Evolutionary conservation across 148 eudicot genomes (phyloP), one percentile per base, ranked within the genome.

Genomic region (Camellia granthamiana): DNA sequence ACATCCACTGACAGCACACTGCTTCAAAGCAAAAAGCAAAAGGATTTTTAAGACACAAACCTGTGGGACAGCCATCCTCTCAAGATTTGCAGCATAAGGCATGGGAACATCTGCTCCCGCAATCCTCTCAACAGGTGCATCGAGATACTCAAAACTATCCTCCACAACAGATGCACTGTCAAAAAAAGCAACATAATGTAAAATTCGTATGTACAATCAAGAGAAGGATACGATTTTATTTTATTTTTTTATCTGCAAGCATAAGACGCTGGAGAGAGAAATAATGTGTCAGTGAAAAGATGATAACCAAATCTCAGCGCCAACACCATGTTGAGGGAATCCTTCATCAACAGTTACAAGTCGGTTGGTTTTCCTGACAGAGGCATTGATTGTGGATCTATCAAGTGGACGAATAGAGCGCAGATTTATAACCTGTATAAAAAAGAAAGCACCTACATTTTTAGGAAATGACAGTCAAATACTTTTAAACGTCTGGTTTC

Each of bases 41-140:
- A 6, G 21, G 42, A 54, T 3, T 51, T 41, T 64, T 16, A 10
- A 63, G 18, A 51, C 56, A 80, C 88, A 69, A 77, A 95, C 98
- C 97, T 95, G 98, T 38, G 98, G 97, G 70, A 93, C 89, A 63
- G 99, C 99, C 92, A 93, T 43, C 84, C 89, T 95, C 88, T 95
- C 99, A 47, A 95, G 88, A 83, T 95, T 93, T 63, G 97, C 94
- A 46, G 98, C 96, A 75, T 95, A 95, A 21, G 98, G 97, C 93
- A 90, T 95, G 21, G 97, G 97, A 78, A 93, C 89, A 76, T 95
- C 98, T 72, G 98, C 94, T n/a, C 94, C 97, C 30, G 89, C 47
- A 75, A 95, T 92, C 86, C 99, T 90, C 87, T 95, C 97, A 75
- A 95, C 94, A 46, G 98, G 89, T 61, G 98, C 97, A 82, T 95